Evolutionary conservation across 176 grass and related monocot species (phyloP), one percentile per base, ranked within the genome.

Genomic region (Oryza australiensis): DNA sequence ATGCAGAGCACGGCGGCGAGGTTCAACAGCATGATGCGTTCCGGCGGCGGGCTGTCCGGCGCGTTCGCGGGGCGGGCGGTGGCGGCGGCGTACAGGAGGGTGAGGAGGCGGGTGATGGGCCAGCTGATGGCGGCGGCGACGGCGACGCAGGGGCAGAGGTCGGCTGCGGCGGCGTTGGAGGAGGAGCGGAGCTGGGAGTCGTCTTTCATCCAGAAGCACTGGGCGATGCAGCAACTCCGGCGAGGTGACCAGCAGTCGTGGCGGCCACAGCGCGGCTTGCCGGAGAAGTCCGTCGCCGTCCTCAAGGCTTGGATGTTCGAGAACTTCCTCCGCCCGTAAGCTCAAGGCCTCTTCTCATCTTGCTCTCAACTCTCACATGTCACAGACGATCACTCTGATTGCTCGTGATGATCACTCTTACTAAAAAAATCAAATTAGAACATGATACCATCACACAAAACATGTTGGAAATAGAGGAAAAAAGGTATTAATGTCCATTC

Each of bases 311-410:
- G 97, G 97, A 92, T 99, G 97, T 99, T 99, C 70, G 85, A 95
- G 80, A 95, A 99, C 82, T 99, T 99, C 80, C 82, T 99, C 82
- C 85, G 85, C n/a, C 97, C 97, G 97, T 99, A 78, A 94, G 96
- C 85, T 13, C 38, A 14, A 34, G 64, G 15, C 13, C 27, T 68
- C 80, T 53, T 53, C 49, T 48, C 29, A 3, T 46, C 43, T 46
- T 15, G 45, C 46, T 49, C 46, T 49, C 46, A 49, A 49, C 15
- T 49, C 46, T 49, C 49, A 55, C 49, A 53, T 53, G 5, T 22
- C 49, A 55, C 6, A 9, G 5, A 20, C 8, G 18, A 55, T 57
- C 53, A n/a, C 22, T 24, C 51, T 65, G 57, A 22, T 27, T 77
- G 48, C 73, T 64, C 6, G 18, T 18, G 12, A 7, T 46, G 12